These are phyloP conservation scores for Zoysia matrella DNA, from an alignment of 202 grass and related monocot species.

Conservation along the genomic window DNA sequence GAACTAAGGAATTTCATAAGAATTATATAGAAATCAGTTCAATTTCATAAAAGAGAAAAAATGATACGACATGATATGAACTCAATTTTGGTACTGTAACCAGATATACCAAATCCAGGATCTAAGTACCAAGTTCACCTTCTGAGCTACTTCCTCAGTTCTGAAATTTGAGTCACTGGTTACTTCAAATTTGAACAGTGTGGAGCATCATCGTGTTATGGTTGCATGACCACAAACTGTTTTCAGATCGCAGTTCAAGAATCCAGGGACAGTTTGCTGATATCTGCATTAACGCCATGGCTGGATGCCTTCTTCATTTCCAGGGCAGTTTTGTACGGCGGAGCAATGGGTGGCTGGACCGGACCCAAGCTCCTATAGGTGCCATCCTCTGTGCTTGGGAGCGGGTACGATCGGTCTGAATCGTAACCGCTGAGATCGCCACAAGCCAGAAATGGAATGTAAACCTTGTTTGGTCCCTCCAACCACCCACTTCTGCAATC, in stretches of 20 bases:
- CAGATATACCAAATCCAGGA: background rate
- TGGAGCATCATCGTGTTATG: no score
- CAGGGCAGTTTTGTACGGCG: background rate
- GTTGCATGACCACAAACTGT: background rate
- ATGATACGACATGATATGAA: no score
- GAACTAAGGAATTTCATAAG: no score
- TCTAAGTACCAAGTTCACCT: background rate
- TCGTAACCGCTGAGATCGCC: no score
- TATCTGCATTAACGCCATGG: constrained; percentile 17
- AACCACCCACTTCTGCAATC: constrained; percentile 95
- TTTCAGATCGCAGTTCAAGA: constrained; percentile 8
- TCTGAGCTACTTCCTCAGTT: background rate
- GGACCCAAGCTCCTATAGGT: constrained; percentile 79
- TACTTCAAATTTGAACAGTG: no score
- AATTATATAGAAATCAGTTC: no score
- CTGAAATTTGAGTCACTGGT: background rate
- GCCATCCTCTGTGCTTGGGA: constrained; percentile 50
- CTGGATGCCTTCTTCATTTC: no score
- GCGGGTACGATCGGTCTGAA: background rate
- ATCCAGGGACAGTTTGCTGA: constrained; percentile 40
- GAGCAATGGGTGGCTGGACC: constrained; percentile 82
- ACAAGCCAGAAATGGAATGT: no score
- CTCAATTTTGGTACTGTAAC: no score
- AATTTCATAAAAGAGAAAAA: background rate
- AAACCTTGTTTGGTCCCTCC: constrained; percentile 52